Evolutionary conservation across 2,329 filamentous ascomycete genomes (phyloP).

Genomic region (Zymoseptoria tritici): DNA sequence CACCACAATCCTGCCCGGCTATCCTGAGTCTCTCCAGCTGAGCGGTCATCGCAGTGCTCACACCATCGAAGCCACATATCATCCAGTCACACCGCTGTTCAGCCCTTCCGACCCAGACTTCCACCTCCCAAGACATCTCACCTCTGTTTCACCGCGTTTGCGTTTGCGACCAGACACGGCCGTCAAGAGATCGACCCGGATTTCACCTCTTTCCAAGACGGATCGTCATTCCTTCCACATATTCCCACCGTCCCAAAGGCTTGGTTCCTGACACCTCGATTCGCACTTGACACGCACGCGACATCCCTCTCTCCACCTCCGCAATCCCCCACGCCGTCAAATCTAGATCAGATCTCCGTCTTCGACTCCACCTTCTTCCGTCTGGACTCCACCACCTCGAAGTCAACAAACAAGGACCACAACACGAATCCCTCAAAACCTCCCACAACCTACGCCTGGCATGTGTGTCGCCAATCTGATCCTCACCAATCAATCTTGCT

Average conservation of each 20-base stretch:
- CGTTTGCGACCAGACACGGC: not conserved
- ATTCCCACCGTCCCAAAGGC: not conserved
- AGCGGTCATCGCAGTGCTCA: not conserved
- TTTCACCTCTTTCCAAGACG: not conserved
- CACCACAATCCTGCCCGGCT: not conserved
- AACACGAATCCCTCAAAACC: conserved; percentile 20
- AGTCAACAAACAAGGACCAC: conserved; percentile 8
- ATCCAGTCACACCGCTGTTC: not conserved
- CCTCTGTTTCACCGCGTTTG: not conserved
- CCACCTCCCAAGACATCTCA: not conserved
- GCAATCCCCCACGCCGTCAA: not conserved
- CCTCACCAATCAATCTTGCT: conserved; percentile 40
- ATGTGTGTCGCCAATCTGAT: conserved; percentile 47
- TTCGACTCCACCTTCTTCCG: not conserved
- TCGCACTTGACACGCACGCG: not conserved
- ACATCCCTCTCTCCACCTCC: not conserved
- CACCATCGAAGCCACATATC: not conserved
- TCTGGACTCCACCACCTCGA: not conserved
- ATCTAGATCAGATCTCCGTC: not conserved
- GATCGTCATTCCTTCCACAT: not conserved
- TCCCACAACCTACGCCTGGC: conserved; percentile 8
- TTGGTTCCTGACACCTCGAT: not conserved
- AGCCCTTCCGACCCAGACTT: not conserved
- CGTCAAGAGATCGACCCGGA: not conserved
- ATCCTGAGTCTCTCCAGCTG: not conserved